These are phyloP conservation scores for Yamagishiella unicocca DNA, from an alignment of 139 green algal species.

Conservation along the genomic window DNA sequence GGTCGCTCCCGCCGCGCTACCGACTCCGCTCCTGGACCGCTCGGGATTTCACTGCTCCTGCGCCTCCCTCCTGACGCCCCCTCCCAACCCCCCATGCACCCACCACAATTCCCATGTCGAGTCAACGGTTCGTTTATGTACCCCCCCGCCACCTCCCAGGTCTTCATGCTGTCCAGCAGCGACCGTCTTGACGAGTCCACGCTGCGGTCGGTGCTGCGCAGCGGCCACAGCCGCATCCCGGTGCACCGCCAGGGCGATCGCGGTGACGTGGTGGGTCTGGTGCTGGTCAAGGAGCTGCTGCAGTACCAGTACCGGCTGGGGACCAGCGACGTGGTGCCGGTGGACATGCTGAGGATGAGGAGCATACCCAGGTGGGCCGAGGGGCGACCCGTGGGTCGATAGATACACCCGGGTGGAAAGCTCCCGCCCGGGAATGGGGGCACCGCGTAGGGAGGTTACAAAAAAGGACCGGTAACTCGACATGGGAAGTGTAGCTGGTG, in stretches of 20 bases:
- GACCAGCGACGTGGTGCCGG: constrained; percentile 55
- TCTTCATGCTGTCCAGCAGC: constrained; percentile 84
- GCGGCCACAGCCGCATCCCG: constrained; percentile 84
- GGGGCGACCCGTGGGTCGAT: background rate
- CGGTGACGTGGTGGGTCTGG: constrained; percentile 71
- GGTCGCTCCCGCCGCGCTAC: no score
- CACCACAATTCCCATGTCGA: no score
- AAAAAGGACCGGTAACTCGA: no score
- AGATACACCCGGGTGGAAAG: no score
- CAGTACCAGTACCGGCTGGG: constrained; percentile 52
- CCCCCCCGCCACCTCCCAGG: constrained; percentile 13
- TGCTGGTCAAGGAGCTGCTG: constrained; percentile 93
- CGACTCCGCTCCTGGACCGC: no score
- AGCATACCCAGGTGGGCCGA: constrained; percentile 57
- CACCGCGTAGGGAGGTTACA: no score
- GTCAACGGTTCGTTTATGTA: no score
- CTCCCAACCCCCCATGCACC: background rate
- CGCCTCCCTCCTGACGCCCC: no score
- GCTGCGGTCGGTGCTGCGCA: constrained; percentile 68
- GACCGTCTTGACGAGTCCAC: constrained; percentile 70
- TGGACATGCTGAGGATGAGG: constrained; percentile 28
- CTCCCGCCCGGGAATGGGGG: no score
- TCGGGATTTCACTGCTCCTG: no score
- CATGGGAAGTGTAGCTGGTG: no score
- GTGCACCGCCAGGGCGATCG: constrained; percentile 70